phyloP scores from a whole-genome alignment of 1,284 basidiomycete species.

The Agroathelia rolfsii region DNA sequence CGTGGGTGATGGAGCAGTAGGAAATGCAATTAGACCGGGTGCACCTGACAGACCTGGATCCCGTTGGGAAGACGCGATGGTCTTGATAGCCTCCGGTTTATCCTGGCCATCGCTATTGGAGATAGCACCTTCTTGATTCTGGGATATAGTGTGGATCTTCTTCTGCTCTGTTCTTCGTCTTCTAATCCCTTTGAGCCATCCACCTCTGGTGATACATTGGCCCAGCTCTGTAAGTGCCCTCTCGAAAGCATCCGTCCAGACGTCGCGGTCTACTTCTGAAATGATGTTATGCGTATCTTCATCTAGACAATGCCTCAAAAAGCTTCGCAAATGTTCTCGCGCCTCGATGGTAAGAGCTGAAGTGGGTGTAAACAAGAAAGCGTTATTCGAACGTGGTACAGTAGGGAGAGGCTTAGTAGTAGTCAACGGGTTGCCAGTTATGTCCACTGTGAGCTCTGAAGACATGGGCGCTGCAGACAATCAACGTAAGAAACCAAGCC shows the following conservation, averaged over 20 bases:
- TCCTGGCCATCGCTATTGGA: constrained; percentile 9
- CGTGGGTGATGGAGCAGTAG: not conserved
- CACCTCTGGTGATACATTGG: constrained; percentile 20
- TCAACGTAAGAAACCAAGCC: not conserved
- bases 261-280: constrained; percentile 15
- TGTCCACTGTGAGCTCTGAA: not conserved
- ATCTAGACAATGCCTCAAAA: constrained; percentile 9
- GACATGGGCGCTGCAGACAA: not conserved
- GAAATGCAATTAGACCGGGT: constrained; percentile 5
- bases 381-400: not conserved
- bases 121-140: constrained; percentile 18
- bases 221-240: constrained; percentile 27
- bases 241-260: constrained; percentile 23
- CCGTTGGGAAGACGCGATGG: constrained; percentile 2
- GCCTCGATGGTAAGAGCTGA: constrained; percentile 12
- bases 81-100: constrained; percentile 4
- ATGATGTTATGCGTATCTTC: constrained; percentile 10
- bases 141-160: constrained; percentile 7
- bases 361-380: too few species aligned
- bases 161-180: constrained; percentile 10
- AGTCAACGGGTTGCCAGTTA: too few species aligned
- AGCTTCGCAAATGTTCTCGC: constrained; percentile 10
- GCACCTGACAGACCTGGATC: constrained; percentile 7
- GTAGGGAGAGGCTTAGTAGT: constrained; percentile 1
- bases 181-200: constrained; percentile 26